A percentile compares a stretch with the other conserved stretches of the same genome.
Evolutionary conservation across 192 early-diverging fungal genomes (phyloP).

Genomic region (Backusella morwellensis): DNA sequence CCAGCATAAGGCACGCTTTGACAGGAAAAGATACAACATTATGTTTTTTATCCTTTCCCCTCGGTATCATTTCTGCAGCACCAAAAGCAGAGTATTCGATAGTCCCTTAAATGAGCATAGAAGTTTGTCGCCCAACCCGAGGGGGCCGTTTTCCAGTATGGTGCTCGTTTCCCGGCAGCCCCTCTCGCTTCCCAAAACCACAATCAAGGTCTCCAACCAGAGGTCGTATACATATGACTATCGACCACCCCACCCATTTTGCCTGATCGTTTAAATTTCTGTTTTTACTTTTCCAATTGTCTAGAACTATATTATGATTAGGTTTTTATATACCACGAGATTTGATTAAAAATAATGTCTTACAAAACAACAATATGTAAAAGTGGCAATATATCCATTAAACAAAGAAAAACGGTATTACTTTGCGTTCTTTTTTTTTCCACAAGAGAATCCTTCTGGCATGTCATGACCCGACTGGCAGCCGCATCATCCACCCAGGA

Average conservation of each 20-base stretch:
- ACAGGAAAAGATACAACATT: neutral
- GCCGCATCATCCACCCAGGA: neutral
- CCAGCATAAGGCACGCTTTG: neutral
- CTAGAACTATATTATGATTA: neutral
- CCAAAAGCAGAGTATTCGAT: neutral
- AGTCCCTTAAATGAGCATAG: neutral
- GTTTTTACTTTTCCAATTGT: neutral
- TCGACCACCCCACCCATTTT: neutral
- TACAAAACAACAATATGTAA: neutral
- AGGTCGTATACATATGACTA: neutral
- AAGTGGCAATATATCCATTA: neutral
- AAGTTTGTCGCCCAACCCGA: neutral
- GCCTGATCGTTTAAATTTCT: neutral
- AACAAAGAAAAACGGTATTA: neutral
- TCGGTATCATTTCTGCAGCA: neutral
- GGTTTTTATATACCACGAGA: neutral
- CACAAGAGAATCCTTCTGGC: neutral
- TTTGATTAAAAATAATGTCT: neutral
- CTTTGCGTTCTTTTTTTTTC: too few species aligned
- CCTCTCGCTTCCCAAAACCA: neutral
- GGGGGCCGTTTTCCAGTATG: neutral
- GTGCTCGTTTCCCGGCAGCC: neutral
- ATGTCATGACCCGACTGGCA: neutral
- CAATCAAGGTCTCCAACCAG: neutral
- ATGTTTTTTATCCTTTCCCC: neutral